These are phyloP conservation scores for Cyclanthera cordifolia DNA, from an alignment of 306 rosid species.

Conservation along the genomic window DNA sequence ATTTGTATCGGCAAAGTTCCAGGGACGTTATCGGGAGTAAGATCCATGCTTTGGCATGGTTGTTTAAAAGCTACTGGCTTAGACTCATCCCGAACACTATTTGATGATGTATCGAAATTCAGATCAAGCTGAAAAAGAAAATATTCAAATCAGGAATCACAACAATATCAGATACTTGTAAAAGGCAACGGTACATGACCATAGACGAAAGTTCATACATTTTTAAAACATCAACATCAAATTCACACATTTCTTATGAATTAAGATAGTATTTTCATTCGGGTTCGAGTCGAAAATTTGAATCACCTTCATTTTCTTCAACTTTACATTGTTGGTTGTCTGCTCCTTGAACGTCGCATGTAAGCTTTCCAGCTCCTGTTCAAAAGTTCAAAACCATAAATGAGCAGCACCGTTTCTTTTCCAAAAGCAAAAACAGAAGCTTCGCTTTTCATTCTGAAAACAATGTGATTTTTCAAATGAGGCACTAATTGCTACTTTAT, in stretches of 20 bases:
- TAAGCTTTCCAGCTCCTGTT: slow-evolving; percentile 16
- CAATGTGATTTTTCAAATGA: background rate
- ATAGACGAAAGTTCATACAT: background rate
- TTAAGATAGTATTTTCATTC: background rate
- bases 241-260: background rate
- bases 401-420: background rate
- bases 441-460: background rate
- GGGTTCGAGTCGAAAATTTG: background rate
- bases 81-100: background rate
- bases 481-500: background rate
- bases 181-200: background rate
- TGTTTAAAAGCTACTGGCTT: background rate
- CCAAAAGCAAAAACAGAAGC: background rate
- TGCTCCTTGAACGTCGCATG: slow-evolving; percentile 12
- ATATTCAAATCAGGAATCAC: background rate
- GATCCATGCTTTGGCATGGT: background rate
- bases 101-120: background rate
- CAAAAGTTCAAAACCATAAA: background rate
- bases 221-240: background rate
- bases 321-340: slow-evolving; percentile 8
- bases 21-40: background rate
- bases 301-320: slow-evolving; percentile 19
- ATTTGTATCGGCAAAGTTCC: background rate
- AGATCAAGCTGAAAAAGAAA: slow-evolving; percentile 3
- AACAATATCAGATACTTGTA: background rate